phyloP scores from a whole-genome alignment of 2,329 filamentous ascomycete genomes.

The Xenoacremonium recifei region DNA sequence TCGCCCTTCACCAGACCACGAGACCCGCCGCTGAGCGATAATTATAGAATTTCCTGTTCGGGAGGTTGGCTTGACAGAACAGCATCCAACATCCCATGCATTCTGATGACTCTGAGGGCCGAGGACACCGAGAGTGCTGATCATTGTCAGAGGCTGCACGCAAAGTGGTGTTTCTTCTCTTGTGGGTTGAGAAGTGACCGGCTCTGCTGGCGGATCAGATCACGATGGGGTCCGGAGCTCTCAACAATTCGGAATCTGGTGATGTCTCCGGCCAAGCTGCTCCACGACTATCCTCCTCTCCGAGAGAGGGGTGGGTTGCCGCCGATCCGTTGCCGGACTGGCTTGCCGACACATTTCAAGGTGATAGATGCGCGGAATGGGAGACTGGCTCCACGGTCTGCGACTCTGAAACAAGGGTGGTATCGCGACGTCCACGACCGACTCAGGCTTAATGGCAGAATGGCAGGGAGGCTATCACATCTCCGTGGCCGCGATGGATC shows the following conservation, averaged over 20 bases:
- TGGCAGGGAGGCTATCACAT: no score
- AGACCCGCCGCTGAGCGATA: conserved; percentile 11
- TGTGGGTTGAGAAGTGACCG: not conserved
- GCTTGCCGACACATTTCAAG: not conserved
- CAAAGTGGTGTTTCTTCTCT: conserved; percentile 1
- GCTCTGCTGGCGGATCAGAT: not conserved
- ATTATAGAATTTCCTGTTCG: conserved; percentile 19
- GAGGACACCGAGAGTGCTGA: not conserved
- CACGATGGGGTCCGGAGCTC: not conserved
- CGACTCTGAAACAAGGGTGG: not conserved
- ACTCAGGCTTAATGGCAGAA: no score
- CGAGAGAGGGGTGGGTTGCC: not conserved
- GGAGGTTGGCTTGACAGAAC: not conserved
- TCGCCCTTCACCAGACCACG: conserved; percentile 4
- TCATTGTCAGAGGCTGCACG: conserved; percentile 5
- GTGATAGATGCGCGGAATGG: not conserved
- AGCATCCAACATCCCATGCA: conserved; percentile 1
- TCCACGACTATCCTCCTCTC: not conserved
- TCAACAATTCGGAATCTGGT: not conserved
- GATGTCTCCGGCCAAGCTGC: not conserved
- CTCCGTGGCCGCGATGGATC: not conserved
- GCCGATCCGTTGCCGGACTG: not conserved
- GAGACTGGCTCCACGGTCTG: not conserved
- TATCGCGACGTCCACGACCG: not conserved
- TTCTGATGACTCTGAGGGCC: not conserved